A percentile compares a stretch with the other conserved stretches of the same genome.
Evolutionary conservation across 352 stramenopile species (phyloP).

Genomic region (Globisporangium cederbergense): DNA sequence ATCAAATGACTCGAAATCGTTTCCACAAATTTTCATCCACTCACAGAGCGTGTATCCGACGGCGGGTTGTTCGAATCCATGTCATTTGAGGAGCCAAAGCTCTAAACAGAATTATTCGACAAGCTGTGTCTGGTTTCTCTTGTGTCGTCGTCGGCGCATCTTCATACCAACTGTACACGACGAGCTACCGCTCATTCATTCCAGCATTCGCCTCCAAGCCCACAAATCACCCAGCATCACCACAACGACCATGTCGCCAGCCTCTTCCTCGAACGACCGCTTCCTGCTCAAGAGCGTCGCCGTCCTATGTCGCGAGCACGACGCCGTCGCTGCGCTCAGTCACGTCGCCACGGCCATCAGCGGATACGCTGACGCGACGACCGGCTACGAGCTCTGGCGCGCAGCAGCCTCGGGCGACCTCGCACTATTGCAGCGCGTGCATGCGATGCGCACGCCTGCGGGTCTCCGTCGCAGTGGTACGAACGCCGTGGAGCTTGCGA

Average conservation of each 20-base stretch:
- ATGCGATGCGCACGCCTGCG: background rate
- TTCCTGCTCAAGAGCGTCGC: conserved; percentile 11
- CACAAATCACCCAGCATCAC: background rate
- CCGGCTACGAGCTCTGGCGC: background rate
- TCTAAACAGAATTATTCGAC: too few species aligned
- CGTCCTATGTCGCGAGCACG: conserved; percentile 3
- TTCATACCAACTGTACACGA: background rate
- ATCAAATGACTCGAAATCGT: background rate
- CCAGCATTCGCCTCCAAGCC: background rate
- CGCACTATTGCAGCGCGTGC: conserved; percentile 10
- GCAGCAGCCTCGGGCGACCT: conserved; percentile 13
- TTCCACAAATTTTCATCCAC: too few species aligned
- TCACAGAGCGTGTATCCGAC: background rate
- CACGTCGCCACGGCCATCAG: conserved; percentile 8
- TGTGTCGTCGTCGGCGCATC: background rate
- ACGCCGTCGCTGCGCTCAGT: conserved; percentile 1
- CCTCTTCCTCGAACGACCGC: background rate
- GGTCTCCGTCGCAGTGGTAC: background rate
- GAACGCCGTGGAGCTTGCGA: conserved; percentile 9
- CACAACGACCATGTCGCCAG: background rate
- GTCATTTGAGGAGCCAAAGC: background rate
- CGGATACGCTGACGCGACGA: conserved; percentile 2
- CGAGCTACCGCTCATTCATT: background rate
- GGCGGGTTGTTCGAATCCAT: background rate
- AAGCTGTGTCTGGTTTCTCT: too few species aligned